Evolutionary conservation across 352 stramenopile species (phyloP).

Genomic region (Globisporangium canariense): DNA sequence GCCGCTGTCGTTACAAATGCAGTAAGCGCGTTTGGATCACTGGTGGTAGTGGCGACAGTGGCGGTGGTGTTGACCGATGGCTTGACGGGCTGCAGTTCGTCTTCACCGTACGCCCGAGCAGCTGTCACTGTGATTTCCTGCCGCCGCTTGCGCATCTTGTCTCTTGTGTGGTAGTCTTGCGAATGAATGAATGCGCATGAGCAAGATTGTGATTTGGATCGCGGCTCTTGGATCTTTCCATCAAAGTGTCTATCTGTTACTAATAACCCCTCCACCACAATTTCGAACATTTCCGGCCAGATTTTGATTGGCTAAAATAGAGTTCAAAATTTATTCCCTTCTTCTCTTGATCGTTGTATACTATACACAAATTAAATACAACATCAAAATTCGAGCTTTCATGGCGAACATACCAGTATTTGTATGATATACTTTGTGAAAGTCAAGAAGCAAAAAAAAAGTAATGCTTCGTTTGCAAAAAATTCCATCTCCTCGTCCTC

Average conservation of each 20-base stretch:
- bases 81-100: neutral
- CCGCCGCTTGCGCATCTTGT: slow-evolving; percentile 5
- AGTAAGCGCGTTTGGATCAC: neutral
- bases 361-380: no score
- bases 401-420: no score
- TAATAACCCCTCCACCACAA: no score
- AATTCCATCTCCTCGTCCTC: no score
- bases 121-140: neutral
- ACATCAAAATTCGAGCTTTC: no score
- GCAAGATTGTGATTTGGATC: neutral
- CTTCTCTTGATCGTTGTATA: no score
- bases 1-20: neutral
- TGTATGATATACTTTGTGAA: no score
- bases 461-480: no score
- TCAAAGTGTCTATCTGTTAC: neutral
- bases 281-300: no score
- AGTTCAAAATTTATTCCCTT: no score
- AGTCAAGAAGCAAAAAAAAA: no score
- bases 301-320: no score
- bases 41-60: neutral
- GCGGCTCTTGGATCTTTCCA: neutral
- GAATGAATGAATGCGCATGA: neutral
- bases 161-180: neutral
- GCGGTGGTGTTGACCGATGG: neutral
- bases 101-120: neutral